phyloP scores from a whole-genome alignment of 108 stramenopile genomes.

The Conticribra weissflogii region DNA sequence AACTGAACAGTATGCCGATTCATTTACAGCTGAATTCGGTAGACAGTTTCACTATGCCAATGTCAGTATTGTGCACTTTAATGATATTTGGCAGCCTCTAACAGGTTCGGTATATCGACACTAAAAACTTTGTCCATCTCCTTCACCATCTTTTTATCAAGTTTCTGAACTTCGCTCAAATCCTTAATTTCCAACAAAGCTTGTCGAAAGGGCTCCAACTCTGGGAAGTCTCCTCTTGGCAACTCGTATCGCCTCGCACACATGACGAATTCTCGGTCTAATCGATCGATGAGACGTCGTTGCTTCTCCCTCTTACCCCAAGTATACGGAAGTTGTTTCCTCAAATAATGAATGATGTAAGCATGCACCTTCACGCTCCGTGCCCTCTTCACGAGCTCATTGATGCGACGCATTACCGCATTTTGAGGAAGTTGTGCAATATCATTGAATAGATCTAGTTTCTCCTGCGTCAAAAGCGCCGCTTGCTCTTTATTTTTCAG shows the following conservation, averaged over 20 bases:
- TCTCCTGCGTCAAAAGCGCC: conserved; percentile 84
- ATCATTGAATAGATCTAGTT: conserved; percentile 93
- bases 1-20: too few species aligned
- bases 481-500: conserved; percentile 84
- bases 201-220: conserved; percentile 76
- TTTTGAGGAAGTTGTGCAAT: conserved; percentile 94
- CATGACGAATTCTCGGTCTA: conserved; percentile 93
- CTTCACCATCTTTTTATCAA: conserved; percentile 87
- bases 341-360: conserved; percentile 97
- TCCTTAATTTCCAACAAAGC: conserved; percentile 89
- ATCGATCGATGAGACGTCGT: conserved; percentile 83
- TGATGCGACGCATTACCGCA: conserved; percentile 96
- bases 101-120: conserved; percentile 84
- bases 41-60: too few species aligned
- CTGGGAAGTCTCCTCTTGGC: conserved; percentile 86
- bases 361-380: conserved; percentile 97
- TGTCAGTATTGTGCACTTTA: too few species aligned
- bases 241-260: conserved; percentile 86
- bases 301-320: conserved; percentile 96
- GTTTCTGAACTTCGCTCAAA: conserved; percentile 94
- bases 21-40: too few species aligned
- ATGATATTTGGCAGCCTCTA: conserved; percentile 68
- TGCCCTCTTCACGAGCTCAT: conserved; percentile 98
- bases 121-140: conserved; percentile 92
- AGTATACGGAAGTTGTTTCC: conserved; percentile 96